Evolutionary conservation across 2,329 filamentous ascomycete genomes (phyloP), one percentile per base, ranked within the genome.

Genomic region (Nothophaeocryptopus gaeumannii): DNA sequence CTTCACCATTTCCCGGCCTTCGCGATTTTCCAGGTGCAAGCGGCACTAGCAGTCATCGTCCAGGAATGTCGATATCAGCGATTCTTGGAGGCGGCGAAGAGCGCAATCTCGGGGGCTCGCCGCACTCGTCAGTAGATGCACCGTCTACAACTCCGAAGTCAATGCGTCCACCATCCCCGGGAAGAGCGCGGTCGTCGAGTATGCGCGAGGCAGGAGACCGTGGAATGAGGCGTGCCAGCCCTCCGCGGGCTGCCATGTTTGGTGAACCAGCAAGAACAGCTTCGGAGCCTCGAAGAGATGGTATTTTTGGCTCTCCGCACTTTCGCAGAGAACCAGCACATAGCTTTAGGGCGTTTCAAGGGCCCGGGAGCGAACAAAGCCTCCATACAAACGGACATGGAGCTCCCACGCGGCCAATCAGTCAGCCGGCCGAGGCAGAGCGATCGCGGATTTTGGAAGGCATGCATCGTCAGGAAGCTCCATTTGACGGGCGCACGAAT

Each of bases 11-110:
- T 57, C 67, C 71, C 44, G 64, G 70, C 67, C 71, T 73, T 52
- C 79, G 82, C 63, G 82, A 86, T 57, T 72, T 80, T 40, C 75
- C 80, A 41, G 70, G 73, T 13, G 68, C 73, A 49, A 74, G 79
- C 20, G 20, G 20, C 20, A 26, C 20, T 26, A 26, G 20, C 20
- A 26, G 20, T 64, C 74, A 79, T 65, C 76, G 83, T 51, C 78
- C 80, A 62, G 83, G 81, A 70, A 87, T 88, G 84, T 86, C 84
- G 39, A 87, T 88, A 67, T 85, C 83, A n/a, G 84, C 84, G 38
- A 80, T 88, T 69, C 78, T 88, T 52, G 84, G 83, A 69, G 58
- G 67, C 14, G 51, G 54, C 20, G 62, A 66, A 14, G 66, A 66
- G 10, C 58, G 56, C 12, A 61, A 57, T 34, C 51, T 57, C 26